Conservation (phyloP, 2,329 filamentous ascomycete species). For the Drechslera avenae region DNA sequence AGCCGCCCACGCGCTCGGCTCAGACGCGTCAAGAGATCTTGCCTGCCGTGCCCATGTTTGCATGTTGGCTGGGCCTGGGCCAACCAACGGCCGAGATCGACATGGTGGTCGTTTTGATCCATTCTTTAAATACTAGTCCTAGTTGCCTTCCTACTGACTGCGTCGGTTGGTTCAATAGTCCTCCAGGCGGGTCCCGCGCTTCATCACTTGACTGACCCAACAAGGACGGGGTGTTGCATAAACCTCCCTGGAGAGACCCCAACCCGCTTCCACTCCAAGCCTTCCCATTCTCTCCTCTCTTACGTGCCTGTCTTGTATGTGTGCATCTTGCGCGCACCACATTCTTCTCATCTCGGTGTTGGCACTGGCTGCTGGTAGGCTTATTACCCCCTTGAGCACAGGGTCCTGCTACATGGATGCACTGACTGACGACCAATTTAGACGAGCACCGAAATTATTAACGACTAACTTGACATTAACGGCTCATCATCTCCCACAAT, state of each 20-base stretch:
- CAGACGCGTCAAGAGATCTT: constrained; percentile 23
- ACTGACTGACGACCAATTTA: constrained; percentile 27
- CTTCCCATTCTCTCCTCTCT: constrained; percentile 11
- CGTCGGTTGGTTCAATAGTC: constrained; percentile 27
- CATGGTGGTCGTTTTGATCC: constrained; percentile 22
- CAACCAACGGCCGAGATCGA: constrained; percentile 31
- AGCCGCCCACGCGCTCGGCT: constrained; percentile 26
- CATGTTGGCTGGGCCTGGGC: constrained; percentile 26
- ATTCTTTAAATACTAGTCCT: constrained; percentile 21
- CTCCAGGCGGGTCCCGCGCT: constrained; percentile 26
- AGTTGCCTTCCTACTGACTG: constrained; percentile 24
- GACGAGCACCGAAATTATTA: constrained; percentile 31
- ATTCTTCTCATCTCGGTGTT: constrained; percentile 21
- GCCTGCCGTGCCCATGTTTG: constrained; percentile 25
- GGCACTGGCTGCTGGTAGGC: constrained; percentile 34
- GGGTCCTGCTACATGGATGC: constrained; percentile 25
- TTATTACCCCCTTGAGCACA: constrained; percentile 25
- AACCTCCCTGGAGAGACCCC: constrained; percentile 10
- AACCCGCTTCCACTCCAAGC: constrained; percentile 9
- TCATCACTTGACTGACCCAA: constrained; percentile 27
- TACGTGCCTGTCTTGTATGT: constrained; percentile 9
- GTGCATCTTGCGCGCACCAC: not conserved
- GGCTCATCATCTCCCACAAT: constrained; percentile 19
- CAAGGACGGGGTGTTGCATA: constrained; percentile 21
- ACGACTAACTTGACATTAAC: constrained; percentile 20